Conservation (phyloP, 2,329 filamentous ascomycete species). For the Venturia carpophila region DNA sequence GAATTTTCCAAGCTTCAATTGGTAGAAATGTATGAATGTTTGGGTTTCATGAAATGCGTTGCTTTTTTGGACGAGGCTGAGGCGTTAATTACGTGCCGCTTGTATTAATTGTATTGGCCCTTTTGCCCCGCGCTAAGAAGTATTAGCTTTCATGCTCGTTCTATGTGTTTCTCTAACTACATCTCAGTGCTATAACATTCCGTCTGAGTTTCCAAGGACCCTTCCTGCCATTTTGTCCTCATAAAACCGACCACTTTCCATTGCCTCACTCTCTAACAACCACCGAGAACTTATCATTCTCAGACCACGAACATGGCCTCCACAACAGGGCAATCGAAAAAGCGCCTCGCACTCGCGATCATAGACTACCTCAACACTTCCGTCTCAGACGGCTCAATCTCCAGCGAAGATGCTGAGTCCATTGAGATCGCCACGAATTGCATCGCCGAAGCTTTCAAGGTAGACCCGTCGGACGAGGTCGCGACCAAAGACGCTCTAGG, state of each 20-base stretch:
- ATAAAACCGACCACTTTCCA: neutral
- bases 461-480: constrained; percentile 70
- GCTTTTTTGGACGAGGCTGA: neutral
- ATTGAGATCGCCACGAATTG: constrained; percentile 92
- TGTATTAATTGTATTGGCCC: neutral
- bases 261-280: neutral
- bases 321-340: constrained; percentile 45
- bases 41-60: too few species aligned
- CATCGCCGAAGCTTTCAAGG: constrained; percentile 91
- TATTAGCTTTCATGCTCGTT: neutral
- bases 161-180: neutral
- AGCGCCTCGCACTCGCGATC: constrained; percentile 94
- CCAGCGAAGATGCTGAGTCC: constrained; percentile 80
- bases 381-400: constrained; percentile 78
- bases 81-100: neutral
- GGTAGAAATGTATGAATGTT: too few species aligned
- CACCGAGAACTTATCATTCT: neutral
- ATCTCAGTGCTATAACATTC: neutral
- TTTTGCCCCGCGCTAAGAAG: neutral
- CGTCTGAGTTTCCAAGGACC: neutral
- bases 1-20: too few species aligned
- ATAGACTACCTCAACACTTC: constrained; percentile 89
- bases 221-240: too few species aligned
- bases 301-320: constrained; percentile 25
- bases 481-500: constrained; percentile 72